Base-by-base conservation (phyloP, 148 eudicot species). In the Amaranthus cruentus region DNA sequence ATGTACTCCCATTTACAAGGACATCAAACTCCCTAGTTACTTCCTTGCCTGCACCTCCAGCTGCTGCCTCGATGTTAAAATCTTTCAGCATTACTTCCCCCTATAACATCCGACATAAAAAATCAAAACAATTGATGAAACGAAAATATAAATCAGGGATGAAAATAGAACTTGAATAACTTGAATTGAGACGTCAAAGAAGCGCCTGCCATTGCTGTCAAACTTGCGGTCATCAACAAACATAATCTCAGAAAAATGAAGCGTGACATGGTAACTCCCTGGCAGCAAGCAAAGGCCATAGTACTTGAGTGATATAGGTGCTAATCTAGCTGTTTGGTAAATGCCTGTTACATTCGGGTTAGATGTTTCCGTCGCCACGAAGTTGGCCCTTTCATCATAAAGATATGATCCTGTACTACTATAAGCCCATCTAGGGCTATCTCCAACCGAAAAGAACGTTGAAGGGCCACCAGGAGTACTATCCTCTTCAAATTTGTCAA, bases 201-300 rank as follows among this genome's bases (percentile, higher is more conserved):
- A 71, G 50, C 92, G 95, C 47, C 83, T 78, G 50, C 93, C 97
- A 71, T 77, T 79, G 68, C 84, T 81, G 74, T 75, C 76, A 78
- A 68, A 89, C 44, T 81, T 87, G 53, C 15, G 73, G 68, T 84
- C 89, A 76, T 81, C 80, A 50, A 87, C 51, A 74, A 64, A 87
- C 84, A 79, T 77, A 43, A 87, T 89, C 83, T 89, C 93, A 68
- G 89, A 86, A 76, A 89, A 89, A 76, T 91, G 91, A 62, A 91
- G 88, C 78, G 81, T 82, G 67, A 91, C 91, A 48, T 66, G 86
- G 62, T 91, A 91, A 71, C 77, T 87, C 5, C 97, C 93, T 59
- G 73, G 47, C 60, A 53, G 57, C 73, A 91, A 74, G 76, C 97
- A 91, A 78, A 83, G 85, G 51, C 88, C 91, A 82, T 83, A 91